A percentile compares a stretch with the other conserved stretches of the same genome.
Evolutionary conservation across 495 filamentous ascomycete species (phyloP).

Genomic region (Xylaria scruposa): DNA sequence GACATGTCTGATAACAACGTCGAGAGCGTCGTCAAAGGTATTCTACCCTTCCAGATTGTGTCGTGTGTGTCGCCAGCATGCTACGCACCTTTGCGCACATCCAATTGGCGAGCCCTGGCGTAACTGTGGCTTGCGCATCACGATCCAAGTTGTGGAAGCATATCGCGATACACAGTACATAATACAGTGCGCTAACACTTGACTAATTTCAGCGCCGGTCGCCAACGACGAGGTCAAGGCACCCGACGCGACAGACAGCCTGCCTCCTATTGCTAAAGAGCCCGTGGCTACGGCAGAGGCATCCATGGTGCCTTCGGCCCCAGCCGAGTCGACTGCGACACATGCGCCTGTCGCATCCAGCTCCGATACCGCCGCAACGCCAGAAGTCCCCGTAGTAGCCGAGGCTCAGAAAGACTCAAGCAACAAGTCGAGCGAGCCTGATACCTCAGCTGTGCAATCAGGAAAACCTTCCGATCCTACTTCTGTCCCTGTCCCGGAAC

Average conservation of each 20-base stretch:
- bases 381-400: constrained; percentile 23
- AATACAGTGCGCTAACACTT: constrained; percentile 40
- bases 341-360: constrained; percentile 19
- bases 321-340: constrained; percentile 23
- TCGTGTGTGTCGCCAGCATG: constrained; percentile 13
- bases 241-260: constrained; percentile 28
- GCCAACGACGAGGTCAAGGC: constrained; percentile 32
- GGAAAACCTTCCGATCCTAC: constrained; percentile 33
- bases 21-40: constrained; percentile 52
- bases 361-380: constrained; percentile 30
- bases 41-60: constrained; percentile 14
- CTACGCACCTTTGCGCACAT: constrained; percentile 27
- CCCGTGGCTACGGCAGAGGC: constrained; percentile 28
- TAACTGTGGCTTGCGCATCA: constrained; percentile 32
- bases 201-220: constrained; percentile 25
- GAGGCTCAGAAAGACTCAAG: constrained; percentile 31
- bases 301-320: constrained; percentile 29
- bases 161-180: constrained; percentile 27
- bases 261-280: constrained; percentile 30
- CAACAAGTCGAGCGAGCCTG: constrained; percentile 28
- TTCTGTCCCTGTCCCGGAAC: constrained; percentile 11
- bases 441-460: constrained; percentile 29
- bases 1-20: constrained; percentile 47
- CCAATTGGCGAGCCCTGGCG: constrained; percentile 33
- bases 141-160: constrained; percentile 8